phyloP scores from a whole-genome alignment of 768 basidiomycete species.

The Tulasnella sp. region DNA sequence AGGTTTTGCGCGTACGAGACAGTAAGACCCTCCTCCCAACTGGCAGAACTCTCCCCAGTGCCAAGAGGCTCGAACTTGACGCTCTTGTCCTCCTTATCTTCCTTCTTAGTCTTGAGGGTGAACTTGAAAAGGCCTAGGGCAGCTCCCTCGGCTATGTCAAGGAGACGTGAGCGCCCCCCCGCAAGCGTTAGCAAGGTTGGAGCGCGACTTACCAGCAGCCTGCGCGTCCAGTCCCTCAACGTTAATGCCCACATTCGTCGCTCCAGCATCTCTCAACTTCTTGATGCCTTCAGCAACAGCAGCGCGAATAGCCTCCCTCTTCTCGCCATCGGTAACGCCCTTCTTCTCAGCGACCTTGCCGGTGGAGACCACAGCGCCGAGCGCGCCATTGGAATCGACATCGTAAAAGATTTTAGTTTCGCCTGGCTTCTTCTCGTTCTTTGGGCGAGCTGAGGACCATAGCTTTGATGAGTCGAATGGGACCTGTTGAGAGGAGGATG shows the following conservation, averaged over 20 bases:
- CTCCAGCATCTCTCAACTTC: slow-evolving; percentile 57
- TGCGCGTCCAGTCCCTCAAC: slow-evolving; percentile 65
- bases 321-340: slow-evolving; percentile 51
- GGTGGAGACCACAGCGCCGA: slow-evolving; percentile 53
- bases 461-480: slow-evolving; percentile 52
- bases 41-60: slow-evolving; percentile 44
- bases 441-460: slow-evolving; percentile 43
- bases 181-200: slow-evolving; percentile 1
- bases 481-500: slow-evolving; percentile 43
- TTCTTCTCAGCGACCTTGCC: slow-evolving; percentile 55
- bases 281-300: slow-evolving; percentile 75
- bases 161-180: slow-evolving; percentile 23
- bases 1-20: slow-evolving; percentile 81
- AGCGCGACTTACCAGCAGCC: slow-evolving; percentile 64
- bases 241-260: slow-evolving; percentile 65
- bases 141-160: slow-evolving; percentile 67
- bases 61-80: slow-evolving; percentile 51
- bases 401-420: slow-evolving; percentile 43
- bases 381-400: slow-evolving; percentile 26
- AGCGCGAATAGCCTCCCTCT: slow-evolving; percentile 69
- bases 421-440: slow-evolving; percentile 39
- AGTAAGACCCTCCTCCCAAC: slow-evolving; percentile 71
- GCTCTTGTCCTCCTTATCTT: slow-evolving; percentile 54
- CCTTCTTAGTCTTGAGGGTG: slow-evolving; percentile 76
- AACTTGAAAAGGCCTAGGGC: slow-evolving; percentile 77